Evolutionary conservation across 441 rosid genomes (phyloP).

Genomic region (Croton setiger): DNA sequence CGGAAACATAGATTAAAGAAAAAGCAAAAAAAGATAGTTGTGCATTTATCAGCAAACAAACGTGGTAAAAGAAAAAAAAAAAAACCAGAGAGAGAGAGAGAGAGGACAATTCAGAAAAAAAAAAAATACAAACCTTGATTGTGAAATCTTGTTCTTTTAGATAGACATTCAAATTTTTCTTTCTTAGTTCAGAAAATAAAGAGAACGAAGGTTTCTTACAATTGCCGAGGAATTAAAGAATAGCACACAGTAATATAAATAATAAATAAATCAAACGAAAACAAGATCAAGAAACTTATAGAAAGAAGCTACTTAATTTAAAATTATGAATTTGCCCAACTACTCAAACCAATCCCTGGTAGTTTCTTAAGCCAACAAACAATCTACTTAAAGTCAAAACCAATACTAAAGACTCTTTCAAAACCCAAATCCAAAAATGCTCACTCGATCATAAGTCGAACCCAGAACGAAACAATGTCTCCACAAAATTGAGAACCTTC

Average conservation of each 20-base stretch:
- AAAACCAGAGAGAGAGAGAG: neutral
- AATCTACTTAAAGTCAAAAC: conserved; percentile 30
- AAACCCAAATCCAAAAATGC: conserved; percentile 21
- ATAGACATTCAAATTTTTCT: neutral
- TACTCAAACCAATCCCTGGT: conserved; percentile 24
- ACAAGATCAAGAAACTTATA: conserved; percentile 8
- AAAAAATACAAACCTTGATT: neutral
- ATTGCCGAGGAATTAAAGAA: neutral
- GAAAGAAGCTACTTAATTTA: conserved; percentile 8
- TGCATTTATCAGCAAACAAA: neutral
- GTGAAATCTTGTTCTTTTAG: neutral
- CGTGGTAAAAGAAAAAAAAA: neutral
- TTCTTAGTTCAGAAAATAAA: neutral
- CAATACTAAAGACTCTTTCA: conserved; percentile 24
- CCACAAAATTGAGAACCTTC: neutral
- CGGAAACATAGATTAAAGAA: neutral
- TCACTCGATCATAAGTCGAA: conserved; percentile 11
- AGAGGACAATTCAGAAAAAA: neutral
- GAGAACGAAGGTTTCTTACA: neutral
- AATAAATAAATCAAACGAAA: neutral
- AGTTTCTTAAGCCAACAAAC: neutral
- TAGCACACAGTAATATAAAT: neutral
- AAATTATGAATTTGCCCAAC: conserved; percentile 25
- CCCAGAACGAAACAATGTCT: neutral
- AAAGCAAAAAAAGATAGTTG: neutral